Conservation (phyloP, 805 yeast genomes). For the Candida piceae region DNA sequence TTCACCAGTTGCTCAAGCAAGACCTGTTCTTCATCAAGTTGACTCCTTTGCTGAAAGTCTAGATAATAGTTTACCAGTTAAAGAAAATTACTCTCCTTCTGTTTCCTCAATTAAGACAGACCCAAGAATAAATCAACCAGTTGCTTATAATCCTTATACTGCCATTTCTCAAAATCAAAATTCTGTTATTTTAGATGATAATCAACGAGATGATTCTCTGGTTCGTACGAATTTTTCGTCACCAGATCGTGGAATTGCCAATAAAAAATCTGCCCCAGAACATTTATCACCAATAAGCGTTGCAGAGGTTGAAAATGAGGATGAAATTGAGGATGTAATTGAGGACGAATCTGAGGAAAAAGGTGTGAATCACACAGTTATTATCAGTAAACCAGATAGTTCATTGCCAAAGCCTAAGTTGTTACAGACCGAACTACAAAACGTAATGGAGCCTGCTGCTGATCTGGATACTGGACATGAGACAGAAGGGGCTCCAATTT, state of each 20-base stretch:
- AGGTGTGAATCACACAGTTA: no score
- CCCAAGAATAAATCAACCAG: constrained; percentile 9
- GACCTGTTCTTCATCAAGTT: not conserved
- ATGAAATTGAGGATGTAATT: not conserved
- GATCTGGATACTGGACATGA: not conserved
- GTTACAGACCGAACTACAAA: no score
- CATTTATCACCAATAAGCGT: no score
- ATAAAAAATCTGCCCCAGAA: no score
- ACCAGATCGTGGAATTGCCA: no score
- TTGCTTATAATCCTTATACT: constrained; percentile 9
- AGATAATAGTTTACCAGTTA: not conserved
- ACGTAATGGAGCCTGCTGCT: not conserved
- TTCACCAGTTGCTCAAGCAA: not conserved
- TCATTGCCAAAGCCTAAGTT: no score
- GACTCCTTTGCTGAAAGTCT: constrained; percentile 1
- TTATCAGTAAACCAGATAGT: no score
- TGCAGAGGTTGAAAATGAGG: not conserved
- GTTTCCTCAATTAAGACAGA: constrained; percentile 15
- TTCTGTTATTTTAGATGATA: constrained; percentile 9
- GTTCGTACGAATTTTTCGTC: no score
- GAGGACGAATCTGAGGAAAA: no score
- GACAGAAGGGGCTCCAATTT: no score
- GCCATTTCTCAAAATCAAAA: constrained; percentile 3
- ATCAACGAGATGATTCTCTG: constrained; percentile 4
- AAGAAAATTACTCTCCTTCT: constrained; percentile 8